Conservation (phyloP, 2,329 filamentous ascomycete genomes). For the Xylariaceae sp. region DNA sequence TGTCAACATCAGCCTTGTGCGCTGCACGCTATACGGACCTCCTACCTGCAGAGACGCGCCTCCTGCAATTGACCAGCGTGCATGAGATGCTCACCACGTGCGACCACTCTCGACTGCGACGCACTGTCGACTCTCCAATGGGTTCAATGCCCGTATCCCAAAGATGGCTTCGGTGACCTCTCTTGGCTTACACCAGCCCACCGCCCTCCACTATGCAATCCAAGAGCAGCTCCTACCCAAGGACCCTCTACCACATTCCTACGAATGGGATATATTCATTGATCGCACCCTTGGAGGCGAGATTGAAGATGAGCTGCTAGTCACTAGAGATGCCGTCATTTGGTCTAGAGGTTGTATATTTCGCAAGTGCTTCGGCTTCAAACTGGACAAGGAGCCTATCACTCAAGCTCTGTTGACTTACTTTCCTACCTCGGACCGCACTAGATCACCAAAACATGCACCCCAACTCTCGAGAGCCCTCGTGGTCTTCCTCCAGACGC, state of each 20-base stretch:
- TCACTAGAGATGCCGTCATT: slow-evolving; percentile 70
- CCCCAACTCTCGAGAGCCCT: slow-evolving; percentile 59
- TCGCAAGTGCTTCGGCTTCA: slow-evolving; percentile 80
- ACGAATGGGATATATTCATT: slow-evolving; percentile 67
- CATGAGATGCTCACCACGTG: neutral
- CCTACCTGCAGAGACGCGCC: too few species aligned
- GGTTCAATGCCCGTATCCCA: slow-evolving; percentile 15
- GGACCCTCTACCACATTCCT: slow-evolving; percentile 61
- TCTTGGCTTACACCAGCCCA: slow-evolving; percentile 84
- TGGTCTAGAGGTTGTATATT: slow-evolving; percentile 87
- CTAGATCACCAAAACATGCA: slow-evolving; percentile 6
- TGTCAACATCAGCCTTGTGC: too few species aligned
- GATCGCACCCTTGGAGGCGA: slow-evolving; percentile 34
- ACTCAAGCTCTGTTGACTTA: slow-evolving; percentile 81
- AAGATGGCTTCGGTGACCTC: slow-evolving; percentile 95
- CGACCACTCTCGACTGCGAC: neutral
- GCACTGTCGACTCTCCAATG: slow-evolving; percentile 8
- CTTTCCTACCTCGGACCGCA: slow-evolving; percentile 57
- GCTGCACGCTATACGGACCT: too few species aligned
- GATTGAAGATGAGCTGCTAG: slow-evolving; percentile 74
- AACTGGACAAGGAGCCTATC: slow-evolving; percentile 80
- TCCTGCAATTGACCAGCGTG: neutral
- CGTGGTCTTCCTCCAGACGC: slow-evolving; percentile 86
- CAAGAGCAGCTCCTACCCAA: slow-evolving; percentile 71
- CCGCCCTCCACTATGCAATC: slow-evolving; percentile 77